Percentiles rank a stretch among this genome's conserved stretches.
These are phyloP conservation scores for Chimonanthus salicifolius DNA, from an alignment of 164 flowering plant genomes.

Conservation along the genomic window DNA sequence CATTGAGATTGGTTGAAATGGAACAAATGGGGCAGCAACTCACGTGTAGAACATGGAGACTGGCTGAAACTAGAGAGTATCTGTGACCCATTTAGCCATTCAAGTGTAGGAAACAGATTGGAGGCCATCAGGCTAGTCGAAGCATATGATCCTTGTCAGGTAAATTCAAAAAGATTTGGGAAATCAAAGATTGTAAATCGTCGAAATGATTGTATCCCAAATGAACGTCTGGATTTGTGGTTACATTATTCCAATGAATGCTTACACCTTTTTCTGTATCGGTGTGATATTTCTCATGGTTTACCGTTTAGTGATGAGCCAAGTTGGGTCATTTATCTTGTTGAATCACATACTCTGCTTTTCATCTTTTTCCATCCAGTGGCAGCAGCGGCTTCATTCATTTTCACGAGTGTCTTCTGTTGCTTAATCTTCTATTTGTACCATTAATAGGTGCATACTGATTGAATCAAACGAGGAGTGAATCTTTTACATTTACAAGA, in stretches of 20 bases:
- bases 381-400: neutral
- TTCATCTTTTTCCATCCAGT: neutral
- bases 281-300: neutral
- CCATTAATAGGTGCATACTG: too few species aligned
- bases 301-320: neutral
- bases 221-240: constrained; percentile 8
- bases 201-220: constrained; percentile 16
- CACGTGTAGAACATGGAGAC: neutral
- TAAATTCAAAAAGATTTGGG: neutral
- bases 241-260: constrained; percentile 10
- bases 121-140: neutral
- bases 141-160: neutral
- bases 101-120: neutral
- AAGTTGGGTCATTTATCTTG: neutral
- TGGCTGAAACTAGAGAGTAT: neutral
- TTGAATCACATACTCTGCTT: neutral
- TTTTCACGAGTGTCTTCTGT: too few species aligned
- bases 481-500: too few species aligned
- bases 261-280: constrained; percentile 6
- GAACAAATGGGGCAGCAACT: neutral
- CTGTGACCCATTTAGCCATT: neutral
- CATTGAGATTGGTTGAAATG: constrained; percentile 1
- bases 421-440: too few species aligned
- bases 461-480: too few species aligned
- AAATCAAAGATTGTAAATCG: constrained; percentile 3